Conservation (phyloP, 176 grass and related monocot genomes). For the Echinochloa phyllopogon region DNA sequence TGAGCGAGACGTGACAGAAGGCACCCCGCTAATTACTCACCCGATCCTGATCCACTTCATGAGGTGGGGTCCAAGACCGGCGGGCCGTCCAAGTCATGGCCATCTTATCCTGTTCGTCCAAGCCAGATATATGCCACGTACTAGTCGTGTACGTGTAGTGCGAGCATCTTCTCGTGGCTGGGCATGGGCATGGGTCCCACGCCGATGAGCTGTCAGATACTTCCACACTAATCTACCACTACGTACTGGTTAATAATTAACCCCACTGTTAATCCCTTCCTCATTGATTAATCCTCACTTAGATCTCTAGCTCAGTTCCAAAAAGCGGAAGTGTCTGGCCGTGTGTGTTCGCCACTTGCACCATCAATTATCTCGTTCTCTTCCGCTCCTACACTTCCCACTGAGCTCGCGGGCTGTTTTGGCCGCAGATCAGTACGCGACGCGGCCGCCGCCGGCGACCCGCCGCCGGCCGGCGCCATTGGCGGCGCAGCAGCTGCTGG, state of each 20-base stretch:
- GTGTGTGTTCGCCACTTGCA: too few relatives aligned
- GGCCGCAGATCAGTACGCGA: constrained; percentile 28
- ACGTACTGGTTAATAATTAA: background rate
- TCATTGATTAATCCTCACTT: background rate
- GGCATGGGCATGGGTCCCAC: background rate
- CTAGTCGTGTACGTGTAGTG: background rate
- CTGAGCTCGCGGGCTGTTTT: background rate
- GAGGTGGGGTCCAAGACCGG: background rate
- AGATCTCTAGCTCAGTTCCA: background rate
- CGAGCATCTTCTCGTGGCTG: background rate
- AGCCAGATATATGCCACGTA: constrained; percentile 39
- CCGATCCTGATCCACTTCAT: constrained; percentile 29
- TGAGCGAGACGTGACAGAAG: constrained; percentile 1
- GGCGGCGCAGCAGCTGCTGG: background rate
- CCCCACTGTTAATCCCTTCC: background rate
- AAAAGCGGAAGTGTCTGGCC: background rate
- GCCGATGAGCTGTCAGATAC: constrained; percentile 24
- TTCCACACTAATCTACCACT: background rate
- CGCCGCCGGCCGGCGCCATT: background rate
- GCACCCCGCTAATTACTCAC: background rate
- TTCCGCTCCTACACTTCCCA: background rate
- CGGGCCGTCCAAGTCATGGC: constrained; percentile 5
- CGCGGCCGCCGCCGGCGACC: constrained; percentile 10
- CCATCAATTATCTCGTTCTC: background rate
- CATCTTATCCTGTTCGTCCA: constrained; percentile 48